Base-by-base conservation (phyloP, 306 rosid genomes). In the Cicer bijugum region DNA sequence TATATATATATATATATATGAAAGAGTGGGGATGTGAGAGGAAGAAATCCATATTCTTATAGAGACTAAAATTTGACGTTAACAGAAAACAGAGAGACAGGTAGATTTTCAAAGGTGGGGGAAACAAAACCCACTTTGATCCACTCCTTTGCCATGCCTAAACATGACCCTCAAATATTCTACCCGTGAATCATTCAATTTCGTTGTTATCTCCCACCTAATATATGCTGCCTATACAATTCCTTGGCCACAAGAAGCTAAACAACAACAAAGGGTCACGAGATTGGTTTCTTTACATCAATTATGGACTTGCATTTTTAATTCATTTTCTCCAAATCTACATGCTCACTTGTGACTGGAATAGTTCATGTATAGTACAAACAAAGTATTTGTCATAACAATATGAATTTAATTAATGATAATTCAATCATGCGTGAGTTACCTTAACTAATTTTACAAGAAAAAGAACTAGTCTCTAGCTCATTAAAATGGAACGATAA, bases 201-300 rank as follows among this genome's bases (percentile, higher is more conserved):
- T 72, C 39, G 61, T 82, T 75, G 88, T 84, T 17, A 17, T 17
- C 79, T 60, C 66, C 67, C 71, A 67, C 82, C 84, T 53, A 74
- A 81, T 82, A 38, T 74, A 67, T 60, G 72, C 70, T 60, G 23
- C 82, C 75, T 75, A 70, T 58, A 68, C 11, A 33, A 28, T 78
- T 83, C 76, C 47, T 55, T 73, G 89, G 85, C 87, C 92, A 83
- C 85, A 60, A 47, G 71, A 75, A 66, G 82, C 91, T 66, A 88
- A 69, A 78, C 82, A 85, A 86, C 91, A 90, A 88, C n/a, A 28
- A 61, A 86, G 83, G 86, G 88, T 90, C 96, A 90, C 93, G 91
- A 56, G 88, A 74, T 66, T 7, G 9, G 14, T 9, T 77, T 57
- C 51, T 80, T 83, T 62, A 56, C 81, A 65, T 74, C 52, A 75